These are phyloP conservation scores for Phylloporus sp. DNA, from an alignment of 768 basidiomycete species.

Conservation along the genomic window DNA sequence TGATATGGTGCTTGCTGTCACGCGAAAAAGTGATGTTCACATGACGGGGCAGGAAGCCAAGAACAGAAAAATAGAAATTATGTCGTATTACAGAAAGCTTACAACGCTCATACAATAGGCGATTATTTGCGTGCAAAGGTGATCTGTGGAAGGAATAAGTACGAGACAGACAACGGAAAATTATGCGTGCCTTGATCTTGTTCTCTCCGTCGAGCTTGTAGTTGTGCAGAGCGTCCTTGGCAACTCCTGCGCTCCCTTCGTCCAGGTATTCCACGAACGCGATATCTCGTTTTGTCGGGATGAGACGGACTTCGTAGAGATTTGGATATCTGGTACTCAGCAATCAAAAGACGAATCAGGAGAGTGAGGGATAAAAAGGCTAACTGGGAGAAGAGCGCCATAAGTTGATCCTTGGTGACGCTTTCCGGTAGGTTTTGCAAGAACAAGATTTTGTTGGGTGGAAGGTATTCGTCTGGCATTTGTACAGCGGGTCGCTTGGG, in stretches of 20 bases:
- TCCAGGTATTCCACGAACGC: constrained; percentile 98
- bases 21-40: constrained; percentile 23
- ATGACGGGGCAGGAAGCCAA: constrained; percentile 10
- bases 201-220: constrained; percentile 96
- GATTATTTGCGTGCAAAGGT: constrained; percentile 69
- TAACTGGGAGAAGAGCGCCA: constrained; percentile 87
- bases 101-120: constrained; percentile 26
- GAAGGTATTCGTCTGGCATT: constrained; percentile 99
- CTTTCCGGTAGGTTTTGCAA: constrained; percentile 92
- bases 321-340: constrained; percentile 72
- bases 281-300: constrained; percentile 95
- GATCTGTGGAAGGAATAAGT: constrained; percentile 40
- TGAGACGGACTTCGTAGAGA: constrained; percentile 94
- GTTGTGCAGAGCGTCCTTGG: constrained; percentile 96
- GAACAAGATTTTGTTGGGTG: constrained; percentile 98
- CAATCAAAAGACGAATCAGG: neutral
- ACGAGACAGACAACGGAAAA: neutral
- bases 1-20: constrained; percentile 23
- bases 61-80: constrained; percentile 17
- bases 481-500: constrained; percentile 81
- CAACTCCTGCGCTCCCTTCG: constrained; percentile 84
- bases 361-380: constrained; percentile 27
- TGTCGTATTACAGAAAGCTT: constrained; percentile 29
- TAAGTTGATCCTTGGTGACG: constrained; percentile 89
- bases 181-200: constrained; percentile 82